Conservation (phyloP, 805 yeast species). For the Starmerella tilneyi region DNA sequence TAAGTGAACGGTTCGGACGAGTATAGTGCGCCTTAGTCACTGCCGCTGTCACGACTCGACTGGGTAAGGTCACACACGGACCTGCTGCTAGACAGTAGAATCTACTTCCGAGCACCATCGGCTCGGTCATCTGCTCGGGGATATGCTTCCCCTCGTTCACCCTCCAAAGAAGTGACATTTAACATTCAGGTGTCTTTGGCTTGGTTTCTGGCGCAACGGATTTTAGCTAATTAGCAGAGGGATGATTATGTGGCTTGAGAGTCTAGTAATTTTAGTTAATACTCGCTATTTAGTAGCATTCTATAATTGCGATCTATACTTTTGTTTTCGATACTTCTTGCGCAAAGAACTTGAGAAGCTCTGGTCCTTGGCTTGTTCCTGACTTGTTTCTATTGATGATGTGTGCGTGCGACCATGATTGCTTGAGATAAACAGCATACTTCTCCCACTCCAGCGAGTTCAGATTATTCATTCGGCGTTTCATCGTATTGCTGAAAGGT, state of each 20-base stretch:
- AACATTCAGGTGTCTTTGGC: no score
- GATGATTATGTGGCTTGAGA: no score
- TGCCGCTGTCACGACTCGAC: neutral
- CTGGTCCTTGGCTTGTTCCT: slow-evolving; percentile 26
- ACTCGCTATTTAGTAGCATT: no score
- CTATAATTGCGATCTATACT: no score
- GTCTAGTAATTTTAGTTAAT: no score
- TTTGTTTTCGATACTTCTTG: neutral
- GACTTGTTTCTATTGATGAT: slow-evolving; percentile 54
- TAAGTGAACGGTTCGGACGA: slow-evolving; percentile 1
- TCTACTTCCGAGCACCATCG: no score
- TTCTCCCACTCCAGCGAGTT: slow-evolving; percentile 65
- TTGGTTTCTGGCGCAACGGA: no score
- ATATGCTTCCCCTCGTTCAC: no score
- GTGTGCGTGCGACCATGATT: slow-evolving; percentile 74
- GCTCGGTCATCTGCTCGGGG: no score
- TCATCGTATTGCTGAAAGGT: slow-evolving; percentile 3
- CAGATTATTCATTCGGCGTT: slow-evolving; percentile 41
- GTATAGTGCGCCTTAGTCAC: slow-evolving; percentile 2
- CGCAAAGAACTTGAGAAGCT: slow-evolving; percentile 24
- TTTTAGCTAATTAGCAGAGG: no score
- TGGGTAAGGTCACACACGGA: slow-evolving; percentile 7
- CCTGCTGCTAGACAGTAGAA: no score
- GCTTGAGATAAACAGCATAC: slow-evolving; percentile 57
- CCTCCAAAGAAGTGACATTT: no score